Percentiles rank a stretch among this genome's conserved stretches.
Conservation (phyloP, 2,329 filamentous ascomycete genomes). For the Trichoderma lentiforme region DNA sequence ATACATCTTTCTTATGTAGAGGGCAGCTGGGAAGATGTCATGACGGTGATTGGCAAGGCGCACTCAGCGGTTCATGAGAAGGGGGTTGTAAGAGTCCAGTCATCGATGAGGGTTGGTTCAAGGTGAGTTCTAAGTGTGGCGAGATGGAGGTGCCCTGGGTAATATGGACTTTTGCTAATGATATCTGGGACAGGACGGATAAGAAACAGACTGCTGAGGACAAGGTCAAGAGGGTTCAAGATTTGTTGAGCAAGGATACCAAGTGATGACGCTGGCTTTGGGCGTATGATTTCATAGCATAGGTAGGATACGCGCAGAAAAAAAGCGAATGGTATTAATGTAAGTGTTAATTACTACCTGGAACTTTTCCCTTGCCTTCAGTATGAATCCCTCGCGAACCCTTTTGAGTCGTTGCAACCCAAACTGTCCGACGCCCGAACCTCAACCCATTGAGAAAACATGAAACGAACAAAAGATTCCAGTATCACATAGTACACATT, state of each 20-base stretch:
- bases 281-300: neutral
- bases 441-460: neutral
- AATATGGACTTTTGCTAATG: neutral
- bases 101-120: constrained; percentile 80
- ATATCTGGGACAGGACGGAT: constrained; percentile 59
- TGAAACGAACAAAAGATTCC: neutral
- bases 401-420: neutral
- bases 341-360: neutral
- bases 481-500: constrained; percentile 18
- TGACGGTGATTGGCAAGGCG: constrained; percentile 80
- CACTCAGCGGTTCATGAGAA: constrained; percentile 73
- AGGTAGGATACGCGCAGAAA: neutral
- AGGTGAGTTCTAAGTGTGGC: constrained; percentile 50
- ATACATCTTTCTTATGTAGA: constrained; percentile 50
- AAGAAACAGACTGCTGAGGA: constrained; percentile 79
- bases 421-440: neutral
- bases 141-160: neutral
- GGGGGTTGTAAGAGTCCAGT: constrained; percentile 81
- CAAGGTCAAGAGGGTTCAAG: constrained; percentile 65
- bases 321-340: neutral
- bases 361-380: neutral
- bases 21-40: constrained; percentile 86
- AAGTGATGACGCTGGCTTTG: neutral
- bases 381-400: neutral
- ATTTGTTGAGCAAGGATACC: constrained; percentile 39